These are phyloP conservation scores for Debaryomyces hansenii DNA, from an alignment of 805 yeast genomes.

Conservation along the genomic window DNA sequence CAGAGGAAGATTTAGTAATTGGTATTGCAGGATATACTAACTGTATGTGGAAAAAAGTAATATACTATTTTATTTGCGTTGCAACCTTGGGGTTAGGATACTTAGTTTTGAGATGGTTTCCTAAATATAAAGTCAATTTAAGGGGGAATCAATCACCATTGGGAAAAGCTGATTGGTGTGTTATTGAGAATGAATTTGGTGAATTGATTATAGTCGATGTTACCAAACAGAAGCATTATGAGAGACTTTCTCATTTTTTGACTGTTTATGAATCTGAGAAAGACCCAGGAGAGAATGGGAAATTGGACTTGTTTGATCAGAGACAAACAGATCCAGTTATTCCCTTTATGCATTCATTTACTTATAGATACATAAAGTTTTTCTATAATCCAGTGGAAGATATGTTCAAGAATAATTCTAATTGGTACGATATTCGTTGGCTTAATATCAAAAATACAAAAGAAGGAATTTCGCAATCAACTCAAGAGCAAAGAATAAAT, in stretches of 20 bases:
- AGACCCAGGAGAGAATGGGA: constrained; percentile 26
- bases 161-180: constrained; percentile 89
- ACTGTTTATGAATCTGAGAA: constrained; percentile 20
- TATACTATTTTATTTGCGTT: constrained; percentile 57
- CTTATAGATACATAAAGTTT: constrained; percentile 80
- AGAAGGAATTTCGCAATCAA: constrained; percentile 70
- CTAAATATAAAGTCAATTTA: constrained; percentile 65
- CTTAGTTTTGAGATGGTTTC: constrained; percentile 81
- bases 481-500: constrained; percentile 62
- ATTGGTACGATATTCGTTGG: constrained; percentile 90
- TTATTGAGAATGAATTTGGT: constrained; percentile 91
- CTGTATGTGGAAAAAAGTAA: constrained; percentile 41
- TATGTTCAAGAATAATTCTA: constrained; percentile 75
- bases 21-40: constrained; percentile 89
- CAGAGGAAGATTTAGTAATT: constrained; percentile 92
- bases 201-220: constrained; percentile 67
- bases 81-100: constrained; percentile 72
- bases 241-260: constrained; percentile 70
- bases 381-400: constrained; percentile 87
- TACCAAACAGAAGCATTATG: constrained; percentile 60
- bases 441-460: constrained; percentile 50
- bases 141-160: constrained; percentile 67
- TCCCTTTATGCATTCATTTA: constrained; percentile 68
- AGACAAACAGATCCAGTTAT: constrained; percentile 59
- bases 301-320: constrained; percentile 5